Evolutionary conservation across 192 early-diverging fungal species (phyloP).

Genomic region (Podila epigama): DNA sequence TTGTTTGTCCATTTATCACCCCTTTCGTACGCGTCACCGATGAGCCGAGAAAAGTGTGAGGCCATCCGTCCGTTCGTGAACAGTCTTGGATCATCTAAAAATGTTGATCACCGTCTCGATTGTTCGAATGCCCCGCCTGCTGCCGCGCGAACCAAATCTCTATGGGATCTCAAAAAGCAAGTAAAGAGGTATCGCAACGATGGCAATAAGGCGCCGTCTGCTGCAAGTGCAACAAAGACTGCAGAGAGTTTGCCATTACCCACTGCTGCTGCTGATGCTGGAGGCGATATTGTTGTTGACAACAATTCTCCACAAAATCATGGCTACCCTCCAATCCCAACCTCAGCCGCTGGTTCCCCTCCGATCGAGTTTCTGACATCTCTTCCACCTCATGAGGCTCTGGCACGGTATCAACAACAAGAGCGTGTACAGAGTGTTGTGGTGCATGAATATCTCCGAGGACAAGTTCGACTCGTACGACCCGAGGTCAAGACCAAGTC

Average conservation of each 20-base stretch:
- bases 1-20: slow-evolving; percentile 1
- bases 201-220: not conserved
- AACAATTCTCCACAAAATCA: not conserved
- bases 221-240: not conserved
- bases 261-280: not conserved
- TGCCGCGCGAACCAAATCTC: not conserved
- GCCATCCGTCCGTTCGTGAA: not conserved
- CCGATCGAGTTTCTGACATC: not conserved
- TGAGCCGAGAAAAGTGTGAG: slow-evolving; percentile 6
- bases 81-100: too few relatives aligned
- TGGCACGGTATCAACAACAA: not conserved
- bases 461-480: not conserved
- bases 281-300: not conserved
- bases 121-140: not conserved
- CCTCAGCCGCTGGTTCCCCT: not conserved
- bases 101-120: not conserved
- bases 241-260: not conserved
- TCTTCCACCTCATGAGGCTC: not conserved
- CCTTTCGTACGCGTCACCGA: slow-evolving; percentile 5
- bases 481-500: not conserved
- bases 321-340: not conserved
- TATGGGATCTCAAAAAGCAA: not conserved
- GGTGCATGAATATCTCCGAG: not conserved
- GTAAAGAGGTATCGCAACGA: too few relatives aligned
- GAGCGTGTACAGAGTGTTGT: not conserved